These are phyloP conservation scores for Papiliotrema nemorosa DNA, from an alignment of 1,284 basidiomycete genomes.

Conservation along the genomic window DNA sequence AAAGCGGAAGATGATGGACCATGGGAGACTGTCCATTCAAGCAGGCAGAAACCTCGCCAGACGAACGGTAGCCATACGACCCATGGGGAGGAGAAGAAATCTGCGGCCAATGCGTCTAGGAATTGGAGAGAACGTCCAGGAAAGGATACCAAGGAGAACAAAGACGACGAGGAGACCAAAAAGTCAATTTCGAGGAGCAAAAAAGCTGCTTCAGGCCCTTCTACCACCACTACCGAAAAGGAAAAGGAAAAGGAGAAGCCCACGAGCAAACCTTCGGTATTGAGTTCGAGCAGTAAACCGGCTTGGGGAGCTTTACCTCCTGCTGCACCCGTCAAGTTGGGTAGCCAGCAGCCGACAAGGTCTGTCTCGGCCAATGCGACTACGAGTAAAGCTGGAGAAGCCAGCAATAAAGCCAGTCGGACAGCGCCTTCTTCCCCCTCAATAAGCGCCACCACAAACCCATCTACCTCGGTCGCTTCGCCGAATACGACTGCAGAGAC, in stretches of 20 bases:
- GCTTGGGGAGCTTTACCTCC: too few relatives aligned
- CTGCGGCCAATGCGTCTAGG: slow-evolving; percentile 31
- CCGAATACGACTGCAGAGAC: slow-evolving; percentile 17
- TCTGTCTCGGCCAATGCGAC: too few relatives aligned
- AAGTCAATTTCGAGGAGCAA: slow-evolving; percentile 1
- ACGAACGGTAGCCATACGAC: slow-evolving; percentile 8
- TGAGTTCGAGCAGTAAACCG: neutral
- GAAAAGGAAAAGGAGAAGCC: neutral
- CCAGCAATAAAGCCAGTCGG: neutral
- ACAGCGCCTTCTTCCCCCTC: slow-evolving; percentile 25
- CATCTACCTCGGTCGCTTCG: slow-evolving; percentile 17
- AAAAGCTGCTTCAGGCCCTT: neutral
- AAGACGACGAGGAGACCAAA: slow-evolving; percentile 9
- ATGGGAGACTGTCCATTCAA: slow-evolving; percentile 37
- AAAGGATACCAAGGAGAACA: slow-evolving; percentile 11
- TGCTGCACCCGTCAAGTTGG: too few relatives aligned
- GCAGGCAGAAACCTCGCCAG: slow-evolving; percentile 1
- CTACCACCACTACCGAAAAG: neutral
- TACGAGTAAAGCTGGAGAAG: too few relatives aligned
- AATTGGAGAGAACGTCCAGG: slow-evolving; percentile 27
- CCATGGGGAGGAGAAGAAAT: slow-evolving; percentile 22
- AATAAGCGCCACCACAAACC: slow-evolving; percentile 16
- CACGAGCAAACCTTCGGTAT: too few relatives aligned
- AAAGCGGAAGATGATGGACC: slow-evolving; percentile 25
- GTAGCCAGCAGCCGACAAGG: too few relatives aligned